Percentiles rank a stretch among this genome's conserved stretches.
phyloP scores from a whole-genome alignment of 2,329 filamentous ascomycete genomes.

The Ceratocystis albifundus region DNA sequence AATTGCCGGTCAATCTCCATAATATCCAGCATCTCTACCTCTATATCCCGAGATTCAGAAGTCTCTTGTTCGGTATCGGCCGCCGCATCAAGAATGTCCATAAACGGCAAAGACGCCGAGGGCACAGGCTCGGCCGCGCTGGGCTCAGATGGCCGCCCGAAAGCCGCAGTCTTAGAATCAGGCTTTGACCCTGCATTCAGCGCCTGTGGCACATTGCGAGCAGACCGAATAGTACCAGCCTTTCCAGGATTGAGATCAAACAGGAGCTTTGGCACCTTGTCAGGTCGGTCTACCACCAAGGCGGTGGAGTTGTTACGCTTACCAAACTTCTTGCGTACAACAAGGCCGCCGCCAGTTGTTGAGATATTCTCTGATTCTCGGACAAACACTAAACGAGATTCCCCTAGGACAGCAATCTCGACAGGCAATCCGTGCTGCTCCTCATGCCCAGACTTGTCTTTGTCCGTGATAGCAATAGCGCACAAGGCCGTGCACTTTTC shows the following conservation, averaged over 20 bases:
- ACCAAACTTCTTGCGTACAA: conserved; percentile 28
- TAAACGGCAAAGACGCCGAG: conserved; percentile 31
- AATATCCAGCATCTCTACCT: conserved; percentile 52
- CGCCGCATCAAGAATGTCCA: conserved; percentile 40
- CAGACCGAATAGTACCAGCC: conserved; percentile 31
- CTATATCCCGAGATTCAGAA: conserved; percentile 38
- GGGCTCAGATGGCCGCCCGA: conserved; percentile 31
- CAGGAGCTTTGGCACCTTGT: conserved; percentile 32
- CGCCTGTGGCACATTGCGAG: conserved; percentile 25
- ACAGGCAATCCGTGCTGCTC: conserved; percentile 37
- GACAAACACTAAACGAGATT: conserved; percentile 44
- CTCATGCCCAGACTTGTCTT: conserved; percentile 24
- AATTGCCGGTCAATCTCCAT: conserved; percentile 53
- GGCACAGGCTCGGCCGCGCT: conserved; percentile 25
- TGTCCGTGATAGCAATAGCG: conserved; percentile 33
- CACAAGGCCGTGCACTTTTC: conserved; percentile 45
- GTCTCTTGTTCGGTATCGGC: conserved; percentile 40
- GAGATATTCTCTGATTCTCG: conserved; percentile 41
- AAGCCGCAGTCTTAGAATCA: conserved; percentile 21
- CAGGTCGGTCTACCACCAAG: conserved; percentile 44
- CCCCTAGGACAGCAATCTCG: conserved; percentile 45
- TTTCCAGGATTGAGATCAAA: conserved; percentile 43
- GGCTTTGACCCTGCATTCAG: conserved; percentile 24
- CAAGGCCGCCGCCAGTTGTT: conserved; percentile 32
- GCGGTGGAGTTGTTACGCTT: conserved; percentile 32